A percentile compares a stretch with the other conserved stretches of the same genome.
phyloP scores from a whole-genome alignment of 2,329 filamentous ascomycete species.

The Dactylellina drechsleri region DNA sequence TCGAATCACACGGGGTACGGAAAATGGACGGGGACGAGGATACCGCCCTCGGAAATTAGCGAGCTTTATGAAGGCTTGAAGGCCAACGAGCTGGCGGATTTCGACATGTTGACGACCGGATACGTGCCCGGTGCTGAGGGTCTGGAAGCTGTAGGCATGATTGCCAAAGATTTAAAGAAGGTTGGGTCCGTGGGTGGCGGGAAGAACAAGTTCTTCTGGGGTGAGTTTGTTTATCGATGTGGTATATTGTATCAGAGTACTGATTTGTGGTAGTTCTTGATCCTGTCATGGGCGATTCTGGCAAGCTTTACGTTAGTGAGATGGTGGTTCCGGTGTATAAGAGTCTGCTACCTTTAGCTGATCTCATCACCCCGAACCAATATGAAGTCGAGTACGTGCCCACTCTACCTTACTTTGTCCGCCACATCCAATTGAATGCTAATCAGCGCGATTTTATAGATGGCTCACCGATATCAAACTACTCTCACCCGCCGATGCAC shows the following conservation, averaged over 20 bases:
- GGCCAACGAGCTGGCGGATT: slow-evolving; percentile 84
- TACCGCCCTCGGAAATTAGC: slow-evolving; percentile 81
- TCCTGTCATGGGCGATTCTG: slow-evolving; percentile 98
- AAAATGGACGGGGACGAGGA: slow-evolving; percentile 85
- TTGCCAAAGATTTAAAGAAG: slow-evolving; percentile 80
- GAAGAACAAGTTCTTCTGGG: slow-evolving; percentile 85
- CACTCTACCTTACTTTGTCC: slow-evolving; percentile 5
- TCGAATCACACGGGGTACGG: slow-evolving; percentile 96
- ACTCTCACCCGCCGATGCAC: slow-evolving; percentile 76
- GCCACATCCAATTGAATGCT: too few species aligned
- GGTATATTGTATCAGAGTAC: neutral
- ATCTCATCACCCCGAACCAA: slow-evolving; percentile 93
- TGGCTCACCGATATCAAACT: slow-evolving; percentile 87
- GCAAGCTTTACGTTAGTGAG: slow-evolving; percentile 86
- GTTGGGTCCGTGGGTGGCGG: slow-evolving; percentile 68
- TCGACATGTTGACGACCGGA: slow-evolving; percentile 93
- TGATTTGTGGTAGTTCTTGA: slow-evolving; percentile 73
- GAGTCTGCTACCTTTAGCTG: slow-evolving; percentile 78
- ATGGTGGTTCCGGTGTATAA: slow-evolving; percentile 94
- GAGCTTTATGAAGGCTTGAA: slow-evolving; percentile 86
- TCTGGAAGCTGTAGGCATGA: slow-evolving; percentile 83
- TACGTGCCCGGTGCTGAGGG: slow-evolving; percentile 90
- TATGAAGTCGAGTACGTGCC: slow-evolving; percentile 85
- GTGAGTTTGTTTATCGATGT: slow-evolving; percentile 61
- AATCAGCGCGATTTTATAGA: slow-evolving; percentile 63